Evolutionary conservation across 805 yeast genomes (phyloP).

Genomic region (Lachancea cidri): DNA sequence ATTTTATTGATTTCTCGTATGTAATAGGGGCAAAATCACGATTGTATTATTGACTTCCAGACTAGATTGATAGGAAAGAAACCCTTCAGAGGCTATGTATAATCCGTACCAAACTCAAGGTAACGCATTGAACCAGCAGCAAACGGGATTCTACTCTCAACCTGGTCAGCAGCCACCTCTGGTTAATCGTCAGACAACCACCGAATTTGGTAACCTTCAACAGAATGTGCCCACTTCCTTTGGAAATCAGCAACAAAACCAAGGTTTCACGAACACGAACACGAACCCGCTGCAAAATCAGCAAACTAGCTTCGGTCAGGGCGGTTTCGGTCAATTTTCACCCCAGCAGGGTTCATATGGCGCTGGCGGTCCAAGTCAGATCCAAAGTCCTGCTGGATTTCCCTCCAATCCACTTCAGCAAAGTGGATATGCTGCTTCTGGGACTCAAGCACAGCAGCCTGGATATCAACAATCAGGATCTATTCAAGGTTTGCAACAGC

Average conservation of each 20-base stretch:
- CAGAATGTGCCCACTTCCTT: slow-evolving; percentile 12
- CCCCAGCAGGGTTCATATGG: slow-evolving; percentile 11
- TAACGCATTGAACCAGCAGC: slow-evolving; percentile 6
- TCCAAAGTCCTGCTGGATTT: neutral
- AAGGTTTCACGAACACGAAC: slow-evolving; percentile 4
- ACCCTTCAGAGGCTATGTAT: slow-evolving; percentile 6
- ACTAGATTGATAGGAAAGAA: no score
- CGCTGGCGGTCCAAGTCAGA: slow-evolving; percentile 9
- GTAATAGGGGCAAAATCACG: neutral
- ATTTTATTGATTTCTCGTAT: no score
- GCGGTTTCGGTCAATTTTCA: slow-evolving; percentile 1
- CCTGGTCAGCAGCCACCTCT: slow-evolving; percentile 8
- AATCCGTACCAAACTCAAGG: slow-evolving; percentile 12
- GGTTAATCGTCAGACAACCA: slow-evolving; percentile 10
- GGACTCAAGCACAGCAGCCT: slow-evolving; percentile 16
- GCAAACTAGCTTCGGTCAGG: slow-evolving; percentile 15
- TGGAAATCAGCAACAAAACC: slow-evolving; percentile 4
- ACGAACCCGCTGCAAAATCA: slow-evolving; percentile 8
- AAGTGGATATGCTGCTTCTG: slow-evolving; percentile 12
- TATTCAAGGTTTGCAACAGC: neutral
- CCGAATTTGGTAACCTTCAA: slow-evolving; percentile 17
- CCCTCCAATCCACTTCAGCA: slow-evolving; percentile 5
- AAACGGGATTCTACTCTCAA: slow-evolving; percentile 8
- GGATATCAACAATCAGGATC: slow-evolving; percentile 2
- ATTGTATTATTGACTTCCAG: no score